Evolutionary conservation across 2,329 filamentous ascomycete genomes (phyloP).

Genomic region (Diaporthe citriasiana): DNA sequence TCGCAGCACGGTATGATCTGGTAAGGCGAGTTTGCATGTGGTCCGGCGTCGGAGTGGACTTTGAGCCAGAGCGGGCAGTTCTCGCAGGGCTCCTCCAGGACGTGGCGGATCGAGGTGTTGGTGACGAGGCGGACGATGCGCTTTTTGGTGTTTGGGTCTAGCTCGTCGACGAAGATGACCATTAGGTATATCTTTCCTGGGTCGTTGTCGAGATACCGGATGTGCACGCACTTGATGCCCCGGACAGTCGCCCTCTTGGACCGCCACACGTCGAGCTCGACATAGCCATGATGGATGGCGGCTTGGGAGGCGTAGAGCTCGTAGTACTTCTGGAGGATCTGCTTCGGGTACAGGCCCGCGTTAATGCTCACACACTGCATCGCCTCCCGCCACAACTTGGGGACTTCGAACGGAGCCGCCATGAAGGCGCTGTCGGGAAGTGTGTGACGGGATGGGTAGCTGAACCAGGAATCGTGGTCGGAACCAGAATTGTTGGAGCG

Average conservation of each 20-base stretch:
- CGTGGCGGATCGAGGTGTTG: constrained; percentile 40
- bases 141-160: constrained; percentile 12
- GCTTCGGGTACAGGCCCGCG: constrained; percentile 34
- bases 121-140: constrained; percentile 35
- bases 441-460: not conserved
- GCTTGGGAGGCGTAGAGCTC: constrained; percentile 18
- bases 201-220: constrained; percentile 38
- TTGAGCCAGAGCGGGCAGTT: constrained; percentile 41
- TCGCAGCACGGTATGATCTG: constrained; percentile 40
- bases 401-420: constrained; percentile 33
- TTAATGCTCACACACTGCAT: constrained; percentile 42
- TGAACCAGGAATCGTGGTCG: not conserved
- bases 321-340: constrained; percentile 38
- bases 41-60: constrained; percentile 12
- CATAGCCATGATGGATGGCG: not conserved
- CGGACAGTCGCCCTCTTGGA: constrained; percentile 28
- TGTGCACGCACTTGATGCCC: constrained; percentile 31
- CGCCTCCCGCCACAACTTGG: constrained; percentile 38
- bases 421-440: not conserved
- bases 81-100: constrained; percentile 37
- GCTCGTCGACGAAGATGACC: constrained; percentile 30
- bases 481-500: not conserved
- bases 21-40: constrained; percentile 1
- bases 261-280: constrained; percentile 37
- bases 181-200: constrained; percentile 36